These are phyloP conservation scores for Tetrahymena elliotti DNA, from an alignment of 73 alveolate species.

Conservation along the genomic window DNA sequence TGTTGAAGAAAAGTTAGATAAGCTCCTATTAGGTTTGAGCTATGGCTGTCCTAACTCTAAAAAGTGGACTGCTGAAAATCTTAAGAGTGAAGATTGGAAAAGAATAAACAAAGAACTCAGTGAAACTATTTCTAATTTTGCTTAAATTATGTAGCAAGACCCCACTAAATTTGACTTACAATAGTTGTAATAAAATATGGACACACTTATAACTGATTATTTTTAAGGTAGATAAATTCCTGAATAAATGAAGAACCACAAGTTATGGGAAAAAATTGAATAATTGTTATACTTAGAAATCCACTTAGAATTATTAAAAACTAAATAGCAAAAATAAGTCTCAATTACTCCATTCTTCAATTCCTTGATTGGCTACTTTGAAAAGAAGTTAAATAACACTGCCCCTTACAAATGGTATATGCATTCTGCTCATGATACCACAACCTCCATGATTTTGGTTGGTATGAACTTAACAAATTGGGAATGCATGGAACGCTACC, in stretches of 20 bases:
- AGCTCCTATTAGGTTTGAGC: background rate
- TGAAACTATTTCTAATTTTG: background rate
- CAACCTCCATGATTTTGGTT: slow-evolving; percentile 2
- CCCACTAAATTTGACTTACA: background rate
- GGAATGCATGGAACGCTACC: slow-evolving; percentile 26
- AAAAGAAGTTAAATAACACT: background rate
- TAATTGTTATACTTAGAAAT: background rate
- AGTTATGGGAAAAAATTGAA: background rate
- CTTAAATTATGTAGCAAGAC: background rate
- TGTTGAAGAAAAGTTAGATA: background rate
- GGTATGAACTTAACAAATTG: slow-evolving; percentile 30
- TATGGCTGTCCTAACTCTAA: slow-evolving; percentile 1
- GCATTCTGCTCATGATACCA: slow-evolving; percentile 36
- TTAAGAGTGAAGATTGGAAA: background rate
- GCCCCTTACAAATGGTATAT: background rate
- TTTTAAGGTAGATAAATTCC: background rate
- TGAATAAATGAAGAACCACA: background rate
- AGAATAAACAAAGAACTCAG: background rate
- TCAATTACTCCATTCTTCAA: slow-evolving; percentile 25
- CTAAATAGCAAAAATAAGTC: background rate
- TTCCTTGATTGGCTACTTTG: background rate
- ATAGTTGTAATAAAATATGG: slow-evolving; percentile 5
- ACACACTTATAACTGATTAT: background rate
- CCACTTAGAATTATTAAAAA: background rate
- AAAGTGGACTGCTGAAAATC: background rate